phyloP scores from a whole-genome alignment of 345 rosid genomes.

The Lumnitzera littorea region DNA sequence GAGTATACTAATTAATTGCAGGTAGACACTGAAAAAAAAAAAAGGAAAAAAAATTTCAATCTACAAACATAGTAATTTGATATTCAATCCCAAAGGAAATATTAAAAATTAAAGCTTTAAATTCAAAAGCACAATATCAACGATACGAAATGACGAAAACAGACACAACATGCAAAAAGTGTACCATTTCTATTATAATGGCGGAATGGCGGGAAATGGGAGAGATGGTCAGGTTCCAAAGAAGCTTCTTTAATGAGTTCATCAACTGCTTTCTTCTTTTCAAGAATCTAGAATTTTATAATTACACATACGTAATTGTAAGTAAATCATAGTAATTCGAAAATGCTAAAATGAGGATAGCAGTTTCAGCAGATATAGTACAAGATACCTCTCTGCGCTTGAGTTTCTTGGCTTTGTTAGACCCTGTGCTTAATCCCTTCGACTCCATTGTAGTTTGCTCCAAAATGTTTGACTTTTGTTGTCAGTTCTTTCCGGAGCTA shows the following conservation, averaged over 20 bases:
- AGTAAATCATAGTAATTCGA: too few relatives aligned
- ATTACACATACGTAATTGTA: too few relatives aligned
- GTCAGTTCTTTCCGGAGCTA: too few relatives aligned
- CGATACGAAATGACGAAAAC: neutral
- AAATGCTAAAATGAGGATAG: too few relatives aligned
- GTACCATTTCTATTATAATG: conserved; percentile 53
- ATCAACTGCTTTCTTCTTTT: conserved; percentile 55
- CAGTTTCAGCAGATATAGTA: too few relatives aligned
- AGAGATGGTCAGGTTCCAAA: conserved; percentile 49
- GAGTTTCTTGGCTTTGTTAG: conserved; percentile 30
- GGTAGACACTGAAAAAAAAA: too few relatives aligned
- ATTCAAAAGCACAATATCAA: neutral
- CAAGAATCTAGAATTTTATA: conserved; percentile 33
- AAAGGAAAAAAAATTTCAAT: too few relatives aligned
- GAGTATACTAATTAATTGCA: too few relatives aligned
- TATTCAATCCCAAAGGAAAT: too few relatives aligned
- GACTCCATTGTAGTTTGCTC: conserved; percentile 5
- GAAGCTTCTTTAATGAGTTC: conserved; percentile 58
- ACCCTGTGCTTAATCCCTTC: neutral
- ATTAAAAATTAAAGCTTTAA: too few relatives aligned
- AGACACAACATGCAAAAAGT: neutral
- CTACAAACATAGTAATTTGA: too few relatives aligned
- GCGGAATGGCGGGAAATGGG: conserved; percentile 48
- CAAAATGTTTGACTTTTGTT: too few relatives aligned
- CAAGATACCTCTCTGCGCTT: conserved; percentile 23